Evolutionary conservation across 805 yeast species (phyloP).

Genomic region (Pichia nakasei): DNA sequence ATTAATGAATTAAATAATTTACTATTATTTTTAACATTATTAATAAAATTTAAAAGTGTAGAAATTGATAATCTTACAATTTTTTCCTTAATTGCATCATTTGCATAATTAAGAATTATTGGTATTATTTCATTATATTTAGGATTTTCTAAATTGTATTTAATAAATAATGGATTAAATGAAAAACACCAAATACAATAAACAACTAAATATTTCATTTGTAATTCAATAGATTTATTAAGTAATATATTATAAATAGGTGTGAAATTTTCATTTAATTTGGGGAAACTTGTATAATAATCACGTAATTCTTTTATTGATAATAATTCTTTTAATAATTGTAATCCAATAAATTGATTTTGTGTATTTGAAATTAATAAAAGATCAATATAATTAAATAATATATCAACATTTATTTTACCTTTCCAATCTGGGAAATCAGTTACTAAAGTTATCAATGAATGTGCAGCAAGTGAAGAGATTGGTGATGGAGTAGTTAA

Average conservation of each 20-base stretch:
- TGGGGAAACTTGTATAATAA: conserved; percentile 38
- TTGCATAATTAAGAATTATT: conserved; percentile 48
- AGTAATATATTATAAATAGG: conserved; percentile 39
- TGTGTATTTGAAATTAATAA: conserved; percentile 28
- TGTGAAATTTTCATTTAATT: conserved; percentile 33
- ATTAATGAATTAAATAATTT: too few relatives aligned
- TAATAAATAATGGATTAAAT: conserved; percentile 50
- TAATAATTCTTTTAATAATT: conserved; percentile 54
- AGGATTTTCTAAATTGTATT: conserved; percentile 27
- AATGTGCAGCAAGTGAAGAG: not conserved
- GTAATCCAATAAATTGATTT: conserved; percentile 56
- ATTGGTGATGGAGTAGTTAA: not conserved
- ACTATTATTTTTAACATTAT: conserved; percentile 16
- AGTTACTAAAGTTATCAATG: conserved; percentile 24
- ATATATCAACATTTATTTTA: conserved; percentile 31
- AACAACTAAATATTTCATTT: conserved; percentile 73
- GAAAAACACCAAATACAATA: conserved; percentile 80
- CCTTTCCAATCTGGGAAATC: conserved; percentile 33
- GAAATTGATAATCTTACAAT: conserved; percentile 79
- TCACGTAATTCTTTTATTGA: conserved; percentile 45
- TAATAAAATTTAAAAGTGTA: conserved; percentile 53
- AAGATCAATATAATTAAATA: not conserved
- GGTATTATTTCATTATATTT: conserved; percentile 48
- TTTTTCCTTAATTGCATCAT: conserved; percentile 85
- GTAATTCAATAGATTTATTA: conserved; percentile 47